Evolutionary conservation across 352 stramenopile species (phyloP).

Genomic region (Elongisporangium prolatum): DNA sequence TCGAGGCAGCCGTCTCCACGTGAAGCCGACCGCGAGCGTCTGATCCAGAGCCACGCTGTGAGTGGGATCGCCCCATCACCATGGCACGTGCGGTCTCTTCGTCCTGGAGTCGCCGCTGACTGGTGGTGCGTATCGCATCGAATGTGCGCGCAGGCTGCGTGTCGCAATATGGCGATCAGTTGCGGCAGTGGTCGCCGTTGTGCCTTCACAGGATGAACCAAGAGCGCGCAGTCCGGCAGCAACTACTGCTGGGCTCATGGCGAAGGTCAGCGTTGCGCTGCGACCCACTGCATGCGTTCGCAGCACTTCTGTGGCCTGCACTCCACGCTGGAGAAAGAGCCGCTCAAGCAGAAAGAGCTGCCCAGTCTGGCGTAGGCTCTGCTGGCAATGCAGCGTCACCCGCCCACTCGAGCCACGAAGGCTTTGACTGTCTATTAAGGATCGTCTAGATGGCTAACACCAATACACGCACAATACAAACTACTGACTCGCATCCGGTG

Average conservation of each 20-base stretch:
- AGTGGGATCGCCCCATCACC: not conserved
- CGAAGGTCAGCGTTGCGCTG: conserved; percentile 63
- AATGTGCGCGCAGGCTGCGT: not conserved
- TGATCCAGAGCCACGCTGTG: not conserved
- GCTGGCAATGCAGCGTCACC: conserved; percentile 31
- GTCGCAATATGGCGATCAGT: conserved; percentile 56
- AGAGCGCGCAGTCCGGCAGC: conserved; percentile 64
- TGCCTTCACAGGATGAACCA: conserved; percentile 49
- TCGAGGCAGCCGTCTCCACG: not conserved
- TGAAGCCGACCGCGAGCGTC: not conserved
- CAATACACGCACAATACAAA: not conserved
- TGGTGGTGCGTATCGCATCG: not conserved
- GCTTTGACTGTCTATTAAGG: conserved; percentile 16
- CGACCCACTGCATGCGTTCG: conserved; percentile 51
- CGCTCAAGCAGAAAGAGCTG: conserved; percentile 13
- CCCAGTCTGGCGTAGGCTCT: conserved; percentile 50
- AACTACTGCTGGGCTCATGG: conserved; percentile 70
- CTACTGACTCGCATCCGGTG: not conserved
- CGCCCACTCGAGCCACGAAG: conserved; percentile 16
- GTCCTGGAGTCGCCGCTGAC: not conserved
- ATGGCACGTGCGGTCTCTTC: not conserved
- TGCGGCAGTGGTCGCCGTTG: conserved; percentile 61
- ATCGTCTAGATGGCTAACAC: not conserved
- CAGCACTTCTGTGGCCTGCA: conserved; percentile 64
- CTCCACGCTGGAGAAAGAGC: conserved; percentile 24